Percentiles rank a stretch among this genome's conserved stretches.
Evolutionary conservation across 2,329 filamentous ascomycete genomes (phyloP).

Genomic region (Aureobasidium leucospermi): DNA sequence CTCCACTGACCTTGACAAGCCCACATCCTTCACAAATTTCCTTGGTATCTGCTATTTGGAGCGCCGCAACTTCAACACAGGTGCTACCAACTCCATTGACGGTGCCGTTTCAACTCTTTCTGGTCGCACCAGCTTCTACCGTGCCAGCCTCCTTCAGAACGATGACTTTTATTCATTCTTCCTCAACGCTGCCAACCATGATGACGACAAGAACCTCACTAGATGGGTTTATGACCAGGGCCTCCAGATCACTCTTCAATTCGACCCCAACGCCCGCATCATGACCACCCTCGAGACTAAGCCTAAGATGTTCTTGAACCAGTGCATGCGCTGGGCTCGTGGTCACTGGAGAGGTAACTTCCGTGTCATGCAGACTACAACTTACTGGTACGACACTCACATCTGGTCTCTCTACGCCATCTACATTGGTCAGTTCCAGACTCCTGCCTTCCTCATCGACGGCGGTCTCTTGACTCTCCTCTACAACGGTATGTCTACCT

Average conservation of each 20-base stretch:
- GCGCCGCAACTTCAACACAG: slow-evolving; percentile 56
- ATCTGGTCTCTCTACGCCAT: slow-evolving; percentile 52
- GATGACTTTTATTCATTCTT: slow-evolving; percentile 38
- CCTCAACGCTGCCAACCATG: slow-evolving; percentile 43
- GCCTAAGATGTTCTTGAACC: slow-evolving; percentile 43
- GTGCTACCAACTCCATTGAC: slow-evolving; percentile 49
- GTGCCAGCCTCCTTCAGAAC: slow-evolving; percentile 44
- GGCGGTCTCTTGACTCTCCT: slow-evolving; percentile 32
- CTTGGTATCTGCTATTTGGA: slow-evolving; percentile 53
- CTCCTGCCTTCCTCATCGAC: slow-evolving; percentile 52
- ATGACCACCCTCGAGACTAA: slow-evolving; percentile 46
- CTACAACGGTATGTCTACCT: slow-evolving; percentile 19
- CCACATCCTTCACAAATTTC: slow-evolving; percentile 39
- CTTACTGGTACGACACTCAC: slow-evolving; percentile 31
- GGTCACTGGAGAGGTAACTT: slow-evolving; percentile 53
- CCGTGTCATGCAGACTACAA: slow-evolving; percentile 36
- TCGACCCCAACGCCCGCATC: slow-evolving; percentile 40
- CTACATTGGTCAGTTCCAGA: slow-evolving; percentile 47
- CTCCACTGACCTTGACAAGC: slow-evolving; percentile 24
- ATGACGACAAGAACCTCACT: slow-evolving; percentile 58
- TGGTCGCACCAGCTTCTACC: slow-evolving; percentile 47
- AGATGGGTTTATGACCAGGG: slow-evolving; percentile 44
- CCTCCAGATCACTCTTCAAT: slow-evolving; percentile 52
- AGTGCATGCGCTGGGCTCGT: slow-evolving; percentile 51
- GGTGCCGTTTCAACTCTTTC: slow-evolving; percentile 54